These are phyloP conservation scores for Trametes pubescens DNA, from an alignment of 1,284 basidiomycete species.

Conservation along the genomic window DNA sequence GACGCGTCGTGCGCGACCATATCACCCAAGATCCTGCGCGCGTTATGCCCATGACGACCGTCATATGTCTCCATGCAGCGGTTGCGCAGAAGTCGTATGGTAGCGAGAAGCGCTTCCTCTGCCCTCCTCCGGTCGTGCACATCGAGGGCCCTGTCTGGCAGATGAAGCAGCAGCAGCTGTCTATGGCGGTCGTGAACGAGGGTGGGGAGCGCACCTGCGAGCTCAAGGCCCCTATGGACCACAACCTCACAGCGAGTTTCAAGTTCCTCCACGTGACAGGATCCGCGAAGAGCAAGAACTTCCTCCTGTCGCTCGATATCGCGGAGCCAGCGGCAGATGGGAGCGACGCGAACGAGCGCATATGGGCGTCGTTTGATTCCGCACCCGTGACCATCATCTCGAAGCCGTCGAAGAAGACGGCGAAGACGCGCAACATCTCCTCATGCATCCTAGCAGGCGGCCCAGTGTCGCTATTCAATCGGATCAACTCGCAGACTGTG, in stretches of 20 bases:
- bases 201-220: slow-evolving; percentile 83
- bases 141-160: slow-evolving; percentile 87
- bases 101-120: slow-evolving; percentile 90
- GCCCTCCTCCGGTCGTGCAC: slow-evolving; percentile 88
- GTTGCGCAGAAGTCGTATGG: slow-evolving; percentile 94
- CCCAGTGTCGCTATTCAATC: slow-evolving; percentile 94
- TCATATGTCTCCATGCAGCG: slow-evolving; percentile 87
- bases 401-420: slow-evolving; percentile 97
- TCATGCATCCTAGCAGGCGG: slow-evolving; percentile 91
- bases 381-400: slow-evolving; percentile 94
- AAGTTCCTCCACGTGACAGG: slow-evolving; percentile 91
- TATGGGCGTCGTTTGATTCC: slow-evolving; percentile 93
- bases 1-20: slow-evolving; percentile 82
- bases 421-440: slow-evolving; percentile 92
- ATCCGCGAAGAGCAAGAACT: slow-evolving; percentile 89
- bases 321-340: slow-evolving; percentile 71
- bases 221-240: slow-evolving; percentile 82
- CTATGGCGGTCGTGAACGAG: slow-evolving; percentile 88
- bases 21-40: slow-evolving; percentile 74
- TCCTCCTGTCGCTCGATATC: slow-evolving; percentile 85
- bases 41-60: slow-evolving; percentile 86
- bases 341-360: slow-evolving; percentile 62
- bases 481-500: slow-evolving; percentile 96
- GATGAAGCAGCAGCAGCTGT: slow-evolving; percentile 80
- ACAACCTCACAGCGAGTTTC: slow-evolving; percentile 86